Base-by-base conservation (phyloP, 148 eudicot genomes). In the Silene latifolia region DNA sequence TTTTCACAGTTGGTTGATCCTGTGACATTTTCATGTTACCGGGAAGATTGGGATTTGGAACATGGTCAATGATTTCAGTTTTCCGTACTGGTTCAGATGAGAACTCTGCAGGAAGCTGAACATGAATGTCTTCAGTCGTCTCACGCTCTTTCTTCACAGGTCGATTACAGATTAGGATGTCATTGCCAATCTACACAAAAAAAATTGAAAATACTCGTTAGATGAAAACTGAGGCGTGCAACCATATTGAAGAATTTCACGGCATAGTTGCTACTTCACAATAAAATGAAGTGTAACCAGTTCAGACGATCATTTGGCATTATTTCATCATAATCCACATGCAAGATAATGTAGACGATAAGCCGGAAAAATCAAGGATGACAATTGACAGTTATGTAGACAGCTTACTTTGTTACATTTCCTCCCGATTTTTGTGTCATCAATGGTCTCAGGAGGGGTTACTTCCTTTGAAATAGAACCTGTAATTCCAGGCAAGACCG, bases 351-450 rank as follows among this genome's bases (percentile, higher is more conserved):
- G 29, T 8, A 23, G n/a, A 65, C 0, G 35, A 29, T 42, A 17
- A 8, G 42, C 29, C 29, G 29, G 29, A 27, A 27, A 27, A 27
- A 27, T 27, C 29, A 27, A 27, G 29, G 29, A 27, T 27, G 29
- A 27, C 29, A 27, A 27, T 27, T 27, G 29, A 27, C 29, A 27
- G 29, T 27, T 27, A 27, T 27, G 29, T 27, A 27, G 29, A 27
- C 29, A 44, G 74, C 84, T 85, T 79, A 90, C 98, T 81, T 84
- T 84, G 66, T 32, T 77, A 75, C 74, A 69, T 51, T 81, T 73
- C 64, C 70, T 79, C 64, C 73, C 83, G 66, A 25, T 77, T 46
- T 15, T 73, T 17, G 80, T 67, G 76, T 76, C 83, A 63, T 69
- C 80, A n/a, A 69, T 66, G 76, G 83, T 77, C 81, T 82, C 82